phyloP scores from a whole-genome alignment of 139 green algal species.

The Chlamydomonas sphaeroides region DNA sequence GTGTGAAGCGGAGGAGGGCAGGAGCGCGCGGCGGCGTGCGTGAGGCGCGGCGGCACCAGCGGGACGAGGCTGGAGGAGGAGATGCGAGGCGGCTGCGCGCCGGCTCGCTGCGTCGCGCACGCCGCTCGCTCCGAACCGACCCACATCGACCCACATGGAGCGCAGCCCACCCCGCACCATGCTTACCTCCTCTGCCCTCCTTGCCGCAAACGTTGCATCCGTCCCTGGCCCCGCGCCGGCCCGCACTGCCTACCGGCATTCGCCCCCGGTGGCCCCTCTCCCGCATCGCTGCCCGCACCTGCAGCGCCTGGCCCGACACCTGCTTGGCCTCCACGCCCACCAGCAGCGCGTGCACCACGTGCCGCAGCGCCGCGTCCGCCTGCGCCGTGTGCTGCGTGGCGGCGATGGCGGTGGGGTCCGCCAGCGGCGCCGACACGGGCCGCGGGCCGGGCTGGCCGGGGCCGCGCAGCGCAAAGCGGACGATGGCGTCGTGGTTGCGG shows the following conservation, averaged over 20 bases:
- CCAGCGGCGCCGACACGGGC: slow-evolving; percentile 80
- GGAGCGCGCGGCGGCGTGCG: not conserved
- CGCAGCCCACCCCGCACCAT: no score
- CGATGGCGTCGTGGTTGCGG: slow-evolving; percentile 78
- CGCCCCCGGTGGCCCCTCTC: no score
- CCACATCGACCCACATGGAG: not conserved
- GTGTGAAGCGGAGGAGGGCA: not conserved
- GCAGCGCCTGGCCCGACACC: slow-evolving; percentile 58
- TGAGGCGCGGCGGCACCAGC: no score
- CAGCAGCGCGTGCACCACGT: slow-evolving; percentile 86
- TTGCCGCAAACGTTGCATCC: no score
- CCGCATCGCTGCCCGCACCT: no score
- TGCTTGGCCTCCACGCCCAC: slow-evolving; percentile 74
- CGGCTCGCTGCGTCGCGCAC: no score
- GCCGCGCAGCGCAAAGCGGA: slow-evolving; percentile 84
- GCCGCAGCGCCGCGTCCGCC: slow-evolving; percentile 75
- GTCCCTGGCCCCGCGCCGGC: no score
- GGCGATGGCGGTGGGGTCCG: slow-evolving; percentile 80
- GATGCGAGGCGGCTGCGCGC: no score
- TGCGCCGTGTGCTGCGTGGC: slow-evolving; percentile 46
- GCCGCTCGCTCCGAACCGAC: no score
- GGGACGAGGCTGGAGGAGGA: no score
- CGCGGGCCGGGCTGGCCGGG: slow-evolving; percentile 67
- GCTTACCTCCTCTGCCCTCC: no score
- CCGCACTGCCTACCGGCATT: no score